A percentile compares a stretch with the other conserved stretches of the same genome.
phyloP scores from a whole-genome alignment of 208 protist species.

The Crithidia bombi region DNA sequence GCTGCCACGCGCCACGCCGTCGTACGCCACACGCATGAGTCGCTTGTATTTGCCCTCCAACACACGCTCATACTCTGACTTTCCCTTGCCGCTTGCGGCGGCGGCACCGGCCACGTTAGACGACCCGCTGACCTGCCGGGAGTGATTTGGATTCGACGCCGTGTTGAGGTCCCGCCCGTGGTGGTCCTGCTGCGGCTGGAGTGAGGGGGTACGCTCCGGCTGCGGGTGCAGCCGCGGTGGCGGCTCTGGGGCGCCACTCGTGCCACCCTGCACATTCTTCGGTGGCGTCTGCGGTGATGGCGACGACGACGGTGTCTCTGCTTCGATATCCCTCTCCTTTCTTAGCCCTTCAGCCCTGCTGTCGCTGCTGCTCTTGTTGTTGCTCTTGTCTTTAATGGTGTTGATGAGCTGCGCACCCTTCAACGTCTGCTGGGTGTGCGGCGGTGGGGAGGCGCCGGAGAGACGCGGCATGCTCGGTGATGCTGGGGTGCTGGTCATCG shows the following conservation, averaged over 20 bases:
- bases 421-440: constrained; percentile 29
- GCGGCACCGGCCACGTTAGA: not conserved
- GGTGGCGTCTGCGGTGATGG: constrained; percentile 10
- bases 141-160: not conserved
- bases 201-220: not conserved
- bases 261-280: not conserved
- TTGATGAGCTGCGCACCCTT: not conserved
- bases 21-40: constrained; percentile 78
- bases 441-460: constrained; percentile 5
- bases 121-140: constrained; percentile 12
- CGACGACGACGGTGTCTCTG: not conserved
- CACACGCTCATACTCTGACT: constrained; percentile 48
- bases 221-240: not conserved
- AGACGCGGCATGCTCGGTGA: constrained; percentile 13
- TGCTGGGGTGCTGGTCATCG: constrained; percentile 12
- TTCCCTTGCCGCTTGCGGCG: not conserved
- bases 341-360: not conserved
- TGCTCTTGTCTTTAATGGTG: not conserved
- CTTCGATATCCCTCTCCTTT: not conserved
- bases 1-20: constrained; percentile 51
- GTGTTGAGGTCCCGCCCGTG: not conserved
- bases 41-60: constrained; percentile 57
- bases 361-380: not conserved
- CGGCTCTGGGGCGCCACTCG: constrained; percentile 7
- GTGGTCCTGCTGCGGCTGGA: not conserved